Percentiles rank a stretch among this genome's conserved stretches.
Evolutionary conservation across 108 stramenopile species (phyloP).

Genomic region (Cyclotella atomus): DNA sequence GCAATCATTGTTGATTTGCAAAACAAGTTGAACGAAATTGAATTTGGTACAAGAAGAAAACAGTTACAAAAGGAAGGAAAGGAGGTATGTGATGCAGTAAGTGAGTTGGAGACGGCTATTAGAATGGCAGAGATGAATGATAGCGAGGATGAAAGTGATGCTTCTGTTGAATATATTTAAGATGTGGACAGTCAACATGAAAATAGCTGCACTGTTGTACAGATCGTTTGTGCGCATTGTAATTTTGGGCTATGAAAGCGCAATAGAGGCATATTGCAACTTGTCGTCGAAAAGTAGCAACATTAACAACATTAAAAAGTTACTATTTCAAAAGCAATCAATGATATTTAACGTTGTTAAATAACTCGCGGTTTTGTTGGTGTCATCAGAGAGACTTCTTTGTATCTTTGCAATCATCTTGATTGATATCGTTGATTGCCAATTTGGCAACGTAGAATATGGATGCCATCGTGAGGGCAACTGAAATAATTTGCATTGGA

Average conservation of each 20-base stretch:
- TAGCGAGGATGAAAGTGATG: conserved; percentile 18
- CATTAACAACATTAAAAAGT: no score
- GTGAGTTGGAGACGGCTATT: conserved; percentile 24
- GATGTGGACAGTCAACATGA: not conserved
- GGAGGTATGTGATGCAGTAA: conserved; percentile 19
- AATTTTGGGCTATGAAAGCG: not conserved
- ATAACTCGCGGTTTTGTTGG: no score
- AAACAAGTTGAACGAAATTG: conserved; percentile 27
- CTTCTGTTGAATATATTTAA: conserved; percentile 34
- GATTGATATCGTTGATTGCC: not conserved
- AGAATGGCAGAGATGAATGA: conserved; percentile 11
- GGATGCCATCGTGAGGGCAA: not conserved
- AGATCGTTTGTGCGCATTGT: no score
- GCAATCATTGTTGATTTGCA: conserved; percentile 24
- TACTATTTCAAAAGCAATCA: no score
- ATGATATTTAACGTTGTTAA: no score
- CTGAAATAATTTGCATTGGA: not conserved
- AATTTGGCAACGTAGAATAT: not conserved
- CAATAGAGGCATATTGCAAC: no score
- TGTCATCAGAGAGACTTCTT: no score
- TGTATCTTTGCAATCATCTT: not conserved
- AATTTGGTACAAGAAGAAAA: not conserved
- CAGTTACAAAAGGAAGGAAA: conserved; percentile 2
- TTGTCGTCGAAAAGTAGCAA: no score
- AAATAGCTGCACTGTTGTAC: not conserved